These are phyloP conservation scores for Boletus subparvulus DNA, from an alignment of 768 basidiomycete species.

Conservation along the genomic window DNA sequence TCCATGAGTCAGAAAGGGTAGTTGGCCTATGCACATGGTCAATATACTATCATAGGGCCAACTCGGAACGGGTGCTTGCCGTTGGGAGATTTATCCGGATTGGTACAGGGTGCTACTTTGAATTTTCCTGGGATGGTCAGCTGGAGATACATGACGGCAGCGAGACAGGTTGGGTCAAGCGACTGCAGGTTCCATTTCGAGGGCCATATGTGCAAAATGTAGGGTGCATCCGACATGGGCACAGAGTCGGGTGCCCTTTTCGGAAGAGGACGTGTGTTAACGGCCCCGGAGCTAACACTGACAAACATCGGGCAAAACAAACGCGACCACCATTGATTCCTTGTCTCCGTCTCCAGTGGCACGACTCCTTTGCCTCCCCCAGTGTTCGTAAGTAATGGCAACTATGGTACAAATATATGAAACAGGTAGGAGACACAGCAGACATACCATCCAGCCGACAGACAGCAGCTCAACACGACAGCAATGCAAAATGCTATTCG, in stretches of 20 bases:
- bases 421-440: neutral
- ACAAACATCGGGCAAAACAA: slow-evolving; percentile 6
- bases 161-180: slow-evolving; percentile 63
- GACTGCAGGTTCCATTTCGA: slow-evolving; percentile 63
- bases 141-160: slow-evolving; percentile 68
- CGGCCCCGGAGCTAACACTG: slow-evolving; percentile 15
- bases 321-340: too few relatives aligned
- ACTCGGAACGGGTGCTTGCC: slow-evolving; percentile 42
- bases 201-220: slow-evolving; percentile 66
- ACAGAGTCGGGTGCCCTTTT: neutral
- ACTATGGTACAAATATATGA: neutral
- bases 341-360: neutral
- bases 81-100: slow-evolving; percentile 71
- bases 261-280: slow-evolving; percentile 1
- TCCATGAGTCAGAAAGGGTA: slow-evolving; percentile 69
- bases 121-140: slow-evolving; percentile 68
- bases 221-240: slow-evolving; percentile 22
- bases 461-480: neutral
- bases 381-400: neutral
- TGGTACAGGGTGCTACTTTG: slow-evolving; percentile 55
- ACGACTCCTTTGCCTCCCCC: neutral
- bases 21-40: slow-evolving; percentile 49
- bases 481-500: neutral
- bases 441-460: too few relatives aligned
- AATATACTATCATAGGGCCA: neutral